Percentiles rank a stretch among this genome's conserved stretches.
These are phyloP conservation scores for Plantago coronopus DNA, from an alignment of 305 asterid species.

Conservation along the genomic window DNA sequence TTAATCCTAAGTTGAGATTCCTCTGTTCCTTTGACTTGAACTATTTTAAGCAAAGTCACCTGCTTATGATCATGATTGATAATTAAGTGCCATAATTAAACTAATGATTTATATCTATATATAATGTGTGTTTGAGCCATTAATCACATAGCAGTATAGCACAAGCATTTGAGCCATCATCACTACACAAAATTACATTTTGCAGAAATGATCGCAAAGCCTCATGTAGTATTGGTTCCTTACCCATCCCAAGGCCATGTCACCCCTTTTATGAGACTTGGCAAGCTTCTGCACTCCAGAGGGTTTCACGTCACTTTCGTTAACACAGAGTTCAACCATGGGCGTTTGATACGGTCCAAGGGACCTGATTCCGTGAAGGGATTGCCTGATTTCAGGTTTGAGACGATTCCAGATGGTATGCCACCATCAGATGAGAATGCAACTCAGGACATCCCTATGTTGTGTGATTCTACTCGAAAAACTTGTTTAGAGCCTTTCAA, in stretches of 20 bases:
- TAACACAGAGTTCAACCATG: constrained; percentile 54
- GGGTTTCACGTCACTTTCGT: constrained; percentile 56
- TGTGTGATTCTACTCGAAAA: constrained; percentile 30
- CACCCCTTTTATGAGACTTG: constrained; percentile 45
- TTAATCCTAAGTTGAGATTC: no score
- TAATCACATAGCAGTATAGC: no score
- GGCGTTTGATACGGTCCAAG: constrained; percentile 42
- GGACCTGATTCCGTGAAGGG: constrained; percentile 40
- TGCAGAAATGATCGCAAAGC: constrained; percentile 20
- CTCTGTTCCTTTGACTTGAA: no score
- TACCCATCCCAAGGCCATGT: constrained; percentile 68
- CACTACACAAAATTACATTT: no score
- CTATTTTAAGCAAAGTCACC: no score
- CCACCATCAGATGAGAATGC: constrained; percentile 33
- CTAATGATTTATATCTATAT: no score
- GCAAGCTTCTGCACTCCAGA: constrained; percentile 47
- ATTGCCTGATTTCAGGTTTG: constrained; percentile 42
- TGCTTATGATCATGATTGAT: no score
- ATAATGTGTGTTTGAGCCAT: no score
- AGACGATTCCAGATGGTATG: constrained; percentile 56
- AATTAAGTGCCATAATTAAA: no score
- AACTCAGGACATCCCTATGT: constrained; percentile 38
- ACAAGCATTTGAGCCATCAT: no score
- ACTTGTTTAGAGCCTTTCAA: constrained; percentile 48
- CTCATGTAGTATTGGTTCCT: constrained; percentile 54